Conservation (phyloP, 257 asterid genomes). For the Solanum paucissectum region DNA sequence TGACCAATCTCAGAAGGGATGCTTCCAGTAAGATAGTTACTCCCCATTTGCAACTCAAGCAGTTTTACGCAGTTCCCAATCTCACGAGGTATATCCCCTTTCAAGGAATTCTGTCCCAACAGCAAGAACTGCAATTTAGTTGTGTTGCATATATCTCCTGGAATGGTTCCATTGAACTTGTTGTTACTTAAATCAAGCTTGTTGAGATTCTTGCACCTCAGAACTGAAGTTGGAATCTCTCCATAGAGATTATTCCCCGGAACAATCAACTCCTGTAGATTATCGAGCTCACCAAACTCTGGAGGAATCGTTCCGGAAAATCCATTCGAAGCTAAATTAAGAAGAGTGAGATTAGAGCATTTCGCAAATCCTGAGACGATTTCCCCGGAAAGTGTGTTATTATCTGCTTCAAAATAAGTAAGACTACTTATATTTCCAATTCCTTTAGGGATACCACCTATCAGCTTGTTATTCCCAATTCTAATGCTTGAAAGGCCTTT, state of each 20-base stretch:
- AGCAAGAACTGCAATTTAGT: conserved; percentile 71
- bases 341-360: conserved; percentile 79
- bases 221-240: conserved; percentile 57
- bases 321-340: conserved; percentile 78
- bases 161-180: conserved; percentile 64
- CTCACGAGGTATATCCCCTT: conserved; percentile 67
- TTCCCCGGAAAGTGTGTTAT: conserved; percentile 76
- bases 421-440: conserved; percentile 82
- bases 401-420: conserved; percentile 82
- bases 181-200: conserved; percentile 83
- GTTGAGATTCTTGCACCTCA: conserved; percentile 62
- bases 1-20: conserved; percentile 85
- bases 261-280: conserved; percentile 77
- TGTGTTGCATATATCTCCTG: conserved; percentile 53
- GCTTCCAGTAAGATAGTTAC: conserved; percentile 60
- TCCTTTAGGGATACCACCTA: conserved; percentile 63
- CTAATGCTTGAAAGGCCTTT: conserved; percentile 64
- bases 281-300: conserved; percentile 60
- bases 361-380: conserved; percentile 63
- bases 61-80: conserved; percentile 82
- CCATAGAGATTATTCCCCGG: conserved; percentile 60
- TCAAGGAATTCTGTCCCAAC: conserved; percentile 49
- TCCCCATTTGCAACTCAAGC: conserved; percentile 71
- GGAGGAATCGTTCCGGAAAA: conserved; percentile 59
- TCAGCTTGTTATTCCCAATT: conserved; percentile 68